A percentile compares a stretch with the other conserved stretches of the same genome.
These are phyloP conservation scores for Trichophyton rubrum DNA, from an alignment of 2,329 filamentous ascomycete genomes.

Conservation along the genomic window DNA sequence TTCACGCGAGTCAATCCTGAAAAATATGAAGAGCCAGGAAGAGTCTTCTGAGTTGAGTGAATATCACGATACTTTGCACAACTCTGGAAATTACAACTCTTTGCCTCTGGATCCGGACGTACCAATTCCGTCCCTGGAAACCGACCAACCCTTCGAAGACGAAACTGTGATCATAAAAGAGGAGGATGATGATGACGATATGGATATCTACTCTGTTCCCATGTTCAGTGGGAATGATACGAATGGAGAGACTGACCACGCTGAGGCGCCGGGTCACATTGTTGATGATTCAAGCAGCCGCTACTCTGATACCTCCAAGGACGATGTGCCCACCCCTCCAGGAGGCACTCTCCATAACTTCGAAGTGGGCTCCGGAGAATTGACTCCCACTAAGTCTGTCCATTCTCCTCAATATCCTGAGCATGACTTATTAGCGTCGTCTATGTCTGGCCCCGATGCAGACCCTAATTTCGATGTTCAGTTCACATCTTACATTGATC, in stretches of 20 bases:
- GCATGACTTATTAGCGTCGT: constrained; percentile 18
- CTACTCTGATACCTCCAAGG: constrained; percentile 38
- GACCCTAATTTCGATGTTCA: constrained; percentile 32
- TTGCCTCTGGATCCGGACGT: constrained; percentile 69
- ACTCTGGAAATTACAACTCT: constrained; percentile 38
- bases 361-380: constrained; percentile 19
- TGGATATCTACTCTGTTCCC: constrained; percentile 55
- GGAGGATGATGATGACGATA: constrained; percentile 38
- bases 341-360: constrained; percentile 19
- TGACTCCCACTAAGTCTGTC: constrained; percentile 18
- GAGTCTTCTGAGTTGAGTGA: constrained; percentile 43
- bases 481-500: constrained; percentile 43
- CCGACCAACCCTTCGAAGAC: constrained; percentile 42
- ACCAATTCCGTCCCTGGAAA: constrained; percentile 77
- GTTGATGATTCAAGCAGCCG: constrained; percentile 47
- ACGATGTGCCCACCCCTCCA: constrained; percentile 14
- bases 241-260: constrained; percentile 17
- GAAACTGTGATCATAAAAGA: constrained; percentile 56
- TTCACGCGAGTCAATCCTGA: constrained; percentile 84
- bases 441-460: constrained; percentile 26
- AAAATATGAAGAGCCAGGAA: constrained; percentile 54
- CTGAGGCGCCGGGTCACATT: constrained; percentile 25
- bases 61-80: constrained; percentile 26
- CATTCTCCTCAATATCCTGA: constrained; percentile 6
- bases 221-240: constrained; percentile 47